Evolutionary conservation across 306 rosid genomes (phyloP), one percentile per base, ranked within the genome.

Genomic region (Trifolium fragiferum): DNA sequence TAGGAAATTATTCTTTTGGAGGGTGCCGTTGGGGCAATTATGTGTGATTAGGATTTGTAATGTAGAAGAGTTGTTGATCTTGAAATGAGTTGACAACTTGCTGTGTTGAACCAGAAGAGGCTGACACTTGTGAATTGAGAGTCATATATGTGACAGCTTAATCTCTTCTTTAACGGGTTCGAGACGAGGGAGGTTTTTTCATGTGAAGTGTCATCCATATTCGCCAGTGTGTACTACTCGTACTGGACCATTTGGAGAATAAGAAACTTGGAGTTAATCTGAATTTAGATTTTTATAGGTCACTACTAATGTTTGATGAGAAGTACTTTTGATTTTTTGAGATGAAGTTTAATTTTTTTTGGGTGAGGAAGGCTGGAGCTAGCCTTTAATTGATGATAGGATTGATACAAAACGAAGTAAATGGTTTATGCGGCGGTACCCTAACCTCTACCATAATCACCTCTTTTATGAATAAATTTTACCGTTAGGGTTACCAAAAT

Each of bases 21-120:
- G 27, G 60, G 60, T 54, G 30, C 1, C 10, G 61, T 10, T 20
- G 1, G 61, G 61, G 58, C 25, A 51, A 51, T 2, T 20, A 51
- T 25, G 27, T 53, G 59, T 53, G 59, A 53, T 18, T 10, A 18
- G 10, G 27, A 18, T 53, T 53, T 72, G 55, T n/a, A 16, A 32
- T 43, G 57, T 80, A 57, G 16, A 57, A 57, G 62, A 8, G 14
- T 57, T 11, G 33, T 57, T 57, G 13, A 5, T 57, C 61, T 20
- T 5, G 32, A 7, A 4, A 10, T 57, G 62, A 57, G 63, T 11
- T 57, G 4, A 14, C 2, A 6, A 57, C 3, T 11, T 13, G n/a
- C 16, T 57, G 63, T 57, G 27, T 57, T 57, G 63, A 57, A 23
- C n/a, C 35, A 0, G 3, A 11, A 12, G 23, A 21, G n/a, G 11